Evolutionary conservation across 176 grass and related monocot species (phyloP), one percentile per base, ranked within the genome.

Genomic region (Cymbopogon citratus): DNA sequence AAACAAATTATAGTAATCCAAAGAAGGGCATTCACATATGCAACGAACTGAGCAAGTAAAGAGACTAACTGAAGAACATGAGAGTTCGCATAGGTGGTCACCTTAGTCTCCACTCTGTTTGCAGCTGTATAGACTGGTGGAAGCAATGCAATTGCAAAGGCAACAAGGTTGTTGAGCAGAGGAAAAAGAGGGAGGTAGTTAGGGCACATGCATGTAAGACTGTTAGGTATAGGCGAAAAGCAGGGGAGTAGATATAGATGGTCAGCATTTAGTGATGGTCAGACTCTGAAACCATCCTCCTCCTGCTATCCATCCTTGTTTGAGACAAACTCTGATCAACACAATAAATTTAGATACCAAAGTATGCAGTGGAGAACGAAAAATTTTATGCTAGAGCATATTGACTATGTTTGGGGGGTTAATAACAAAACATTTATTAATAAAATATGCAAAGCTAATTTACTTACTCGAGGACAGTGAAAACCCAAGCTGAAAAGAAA

Each of bases 271-370:
- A 33, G 31, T 33, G 31, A 33, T 33, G 31, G 31, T 33, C 31
- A 33, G 31, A 33, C 31, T 33, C 31, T 33, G 31, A 33, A 33
- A 33, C 31, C 31, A 33, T 33, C 31, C 31, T 80, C 84, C 92
- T 93, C 90, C 92, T 91, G 62, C 89, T 85, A 61, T 84, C 80
- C 86, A 84, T 87, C 85, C 92, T 98, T 86, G 86, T 86, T 76
- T 98, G 95, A 77, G 92, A 85, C 83, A 93, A 82, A 87, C 91
- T 98, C 90, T 98, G 77, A 57, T 75, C 43, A 77, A 87, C 1
- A 83, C 31, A 84, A 69, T 6, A 75, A 72, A 35, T 36, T 29
- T 23, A 77, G 48, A 83, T 33, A 3, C 1, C 31, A 1, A 39
- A 39, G 35, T 3, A 39, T 39, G 38, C 38, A 39, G 2, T 3